Conservation (phyloP, 306 rosid genomes). For the Glycyrrhiza uralensis region DNA sequence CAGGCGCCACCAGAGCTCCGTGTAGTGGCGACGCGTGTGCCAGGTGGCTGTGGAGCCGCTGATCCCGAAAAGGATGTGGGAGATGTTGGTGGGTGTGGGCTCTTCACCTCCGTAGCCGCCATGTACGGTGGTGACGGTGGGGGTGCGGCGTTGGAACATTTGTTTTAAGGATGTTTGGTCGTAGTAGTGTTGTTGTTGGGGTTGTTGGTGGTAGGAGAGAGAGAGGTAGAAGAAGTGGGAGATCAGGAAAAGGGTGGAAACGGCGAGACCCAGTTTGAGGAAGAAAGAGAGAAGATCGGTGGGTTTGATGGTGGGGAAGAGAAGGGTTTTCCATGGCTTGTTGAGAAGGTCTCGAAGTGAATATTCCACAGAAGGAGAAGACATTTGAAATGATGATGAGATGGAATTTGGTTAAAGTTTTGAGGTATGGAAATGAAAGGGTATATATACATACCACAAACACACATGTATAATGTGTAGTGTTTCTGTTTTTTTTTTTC, state of each 20-base stretch:
- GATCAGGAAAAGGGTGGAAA: constrained; percentile 33
- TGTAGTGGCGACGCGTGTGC: constrained; percentile 46
- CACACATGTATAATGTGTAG: not conserved
- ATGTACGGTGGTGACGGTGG: too few species aligned
- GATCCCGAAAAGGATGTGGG: constrained; percentile 65
- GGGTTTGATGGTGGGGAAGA: constrained; percentile 23
- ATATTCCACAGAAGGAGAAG: not conserved
- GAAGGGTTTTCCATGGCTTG: constrained; percentile 33
- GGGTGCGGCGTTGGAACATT: not conserved
- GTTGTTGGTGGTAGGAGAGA: constrained; percentile 18
- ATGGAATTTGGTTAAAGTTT: not conserved
- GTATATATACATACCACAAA: not conserved
- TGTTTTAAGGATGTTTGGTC: not conserved
- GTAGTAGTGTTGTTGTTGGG: not conserved
- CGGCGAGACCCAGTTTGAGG: constrained; percentile 27
- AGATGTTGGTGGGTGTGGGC: constrained; percentile 53
- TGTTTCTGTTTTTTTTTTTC: not conserved
- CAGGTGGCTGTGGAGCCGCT: constrained; percentile 52
- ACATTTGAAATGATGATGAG: constrained; percentile 18
- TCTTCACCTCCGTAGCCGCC: too few species aligned
- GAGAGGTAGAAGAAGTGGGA: constrained; percentile 35
- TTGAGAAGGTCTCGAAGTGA: constrained; percentile 27
- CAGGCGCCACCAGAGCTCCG: constrained; percentile 62
- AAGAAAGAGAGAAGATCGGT: constrained; percentile 7
- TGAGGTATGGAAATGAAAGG: not conserved